phyloP scores from a whole-genome alignment of 306 rosid genomes.

The Rosa lucieae region DNA sequence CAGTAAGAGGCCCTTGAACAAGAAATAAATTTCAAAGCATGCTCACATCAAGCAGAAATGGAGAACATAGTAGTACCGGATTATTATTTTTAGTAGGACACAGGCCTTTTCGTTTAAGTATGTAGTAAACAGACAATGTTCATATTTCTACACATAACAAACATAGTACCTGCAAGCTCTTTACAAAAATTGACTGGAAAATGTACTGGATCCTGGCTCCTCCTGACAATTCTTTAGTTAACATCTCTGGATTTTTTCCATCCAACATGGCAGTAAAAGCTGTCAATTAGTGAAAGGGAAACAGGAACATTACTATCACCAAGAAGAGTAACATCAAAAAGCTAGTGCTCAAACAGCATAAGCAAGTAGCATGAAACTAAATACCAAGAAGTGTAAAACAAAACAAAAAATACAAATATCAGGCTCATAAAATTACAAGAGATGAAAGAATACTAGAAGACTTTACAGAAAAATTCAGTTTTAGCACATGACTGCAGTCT shows the following conservation, averaged over 20 bases:
- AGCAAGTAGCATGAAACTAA: neutral
- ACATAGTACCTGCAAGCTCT: constrained; percentile 46
- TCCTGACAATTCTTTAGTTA: constrained; percentile 39
- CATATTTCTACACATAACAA: neutral
- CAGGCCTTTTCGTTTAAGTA: too few relatives aligned
- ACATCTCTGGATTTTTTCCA: constrained; percentile 37
- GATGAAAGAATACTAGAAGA: neutral
- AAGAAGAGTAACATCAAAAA: neutral
- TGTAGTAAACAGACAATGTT: neutral
- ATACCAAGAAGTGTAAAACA: neutral
- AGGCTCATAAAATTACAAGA: neutral
- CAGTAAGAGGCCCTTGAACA: neutral
- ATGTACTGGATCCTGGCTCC: constrained; percentile 49
- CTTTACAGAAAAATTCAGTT: neutral
- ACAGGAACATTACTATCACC: neutral
- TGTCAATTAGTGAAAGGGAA: constrained; percentile 16
- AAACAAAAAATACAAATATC: neutral
- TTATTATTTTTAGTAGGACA: neutral
- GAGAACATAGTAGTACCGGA: neutral
- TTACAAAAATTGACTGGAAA: constrained; percentile 49
- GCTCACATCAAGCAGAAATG: neutral
- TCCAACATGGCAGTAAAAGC: constrained; percentile 44
- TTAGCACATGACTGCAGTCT: neutral
- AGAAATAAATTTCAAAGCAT: neutral
- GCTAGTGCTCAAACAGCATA: constrained; percentile 11